Evolutionary conservation across 257 asterid species (phyloP).

Genomic region (Hygrophila difformis): DNA sequence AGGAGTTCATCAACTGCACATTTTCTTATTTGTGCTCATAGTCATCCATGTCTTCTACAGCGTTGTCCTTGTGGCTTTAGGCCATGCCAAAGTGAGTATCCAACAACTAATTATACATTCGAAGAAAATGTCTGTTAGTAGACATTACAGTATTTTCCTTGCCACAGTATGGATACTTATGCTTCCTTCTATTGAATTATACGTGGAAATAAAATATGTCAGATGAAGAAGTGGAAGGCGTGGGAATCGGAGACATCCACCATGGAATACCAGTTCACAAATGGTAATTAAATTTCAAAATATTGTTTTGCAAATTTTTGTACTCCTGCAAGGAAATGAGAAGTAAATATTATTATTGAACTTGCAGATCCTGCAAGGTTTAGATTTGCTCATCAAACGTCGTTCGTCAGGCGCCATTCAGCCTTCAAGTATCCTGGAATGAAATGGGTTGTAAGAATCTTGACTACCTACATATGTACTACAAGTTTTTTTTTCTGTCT

Average conservation of each 20-base stretch:
- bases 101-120: no score
- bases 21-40: slow-evolving; percentile 43
- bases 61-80: slow-evolving; percentile 32
- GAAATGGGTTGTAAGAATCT: slow-evolving; percentile 53
- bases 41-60: slow-evolving; percentile 43
- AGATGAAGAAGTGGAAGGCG: slow-evolving; percentile 68
- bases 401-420: slow-evolving; percentile 53
- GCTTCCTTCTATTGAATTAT: no score
- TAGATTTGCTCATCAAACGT: slow-evolving; percentile 57
- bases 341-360: background rate
- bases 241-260: slow-evolving; percentile 68
- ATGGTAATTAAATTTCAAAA: slow-evolving; percentile 31
- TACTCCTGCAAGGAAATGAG: no score
- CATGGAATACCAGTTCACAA: slow-evolving; percentile 48
- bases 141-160: no score
- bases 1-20: slow-evolving; percentile 43
- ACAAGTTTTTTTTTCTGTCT: no score
- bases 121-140: no score
- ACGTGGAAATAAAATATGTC: no score
- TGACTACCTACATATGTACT: no score
- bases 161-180: no score
- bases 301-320: no score
- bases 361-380: slow-evolving; percentile 60
- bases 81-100: slow-evolving; percentile 51
- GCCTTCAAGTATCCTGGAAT: slow-evolving; percentile 34